Base-by-base conservation (phyloP, 805 yeast species). In the Tetrapisispora taiwanensis region DNA sequence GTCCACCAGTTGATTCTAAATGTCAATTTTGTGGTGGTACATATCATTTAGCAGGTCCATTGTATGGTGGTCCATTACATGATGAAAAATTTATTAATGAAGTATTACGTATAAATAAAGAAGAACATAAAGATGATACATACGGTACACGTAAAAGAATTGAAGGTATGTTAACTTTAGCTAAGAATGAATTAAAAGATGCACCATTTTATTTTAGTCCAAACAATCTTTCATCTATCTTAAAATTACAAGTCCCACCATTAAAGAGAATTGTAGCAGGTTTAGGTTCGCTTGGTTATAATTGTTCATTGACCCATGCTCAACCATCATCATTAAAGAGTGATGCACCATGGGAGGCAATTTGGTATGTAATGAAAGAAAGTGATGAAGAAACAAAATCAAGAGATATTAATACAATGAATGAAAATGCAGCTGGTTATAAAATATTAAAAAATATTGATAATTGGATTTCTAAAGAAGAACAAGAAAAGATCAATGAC, bases 131-230 rank as follows among this genome's bases (percentile, higher is more conserved):
- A 7, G 70, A 71, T 24, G 74, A 70, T 5, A 70, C 74, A 0
- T 92, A 86, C 61, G 83, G 82, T 39, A 92, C 99, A 0, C 70
- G 75, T 20, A 81, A 84, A 46, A 73, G 99, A 59, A 85, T 92
- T 36, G 79, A 79, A 60, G 97, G 97, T 13, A 92, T 92, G 97
- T 67, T 88, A 27, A 84, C 92, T 0, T 68, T 90, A 56, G 97
- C 97, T 5, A 56, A 62, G 33, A 74, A 74, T 50, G 98, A 92
- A 62, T 56, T 90, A 33, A 62, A 48, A 12, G 69, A 74, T 19
- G 59, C 74, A 0, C 94, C 89, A 24, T 88, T 92, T 59, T 92
- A 87, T 64, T 81, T 90, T 67, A 78, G 84, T 46, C 84, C 95
- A 30, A 81, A 87, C 48, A 76, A 78, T 45, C 52, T 90, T 35